Evolutionary conservation across 2,329 filamentous ascomycete genomes (phyloP).

Genomic region (Xylariales sp.): DNA sequence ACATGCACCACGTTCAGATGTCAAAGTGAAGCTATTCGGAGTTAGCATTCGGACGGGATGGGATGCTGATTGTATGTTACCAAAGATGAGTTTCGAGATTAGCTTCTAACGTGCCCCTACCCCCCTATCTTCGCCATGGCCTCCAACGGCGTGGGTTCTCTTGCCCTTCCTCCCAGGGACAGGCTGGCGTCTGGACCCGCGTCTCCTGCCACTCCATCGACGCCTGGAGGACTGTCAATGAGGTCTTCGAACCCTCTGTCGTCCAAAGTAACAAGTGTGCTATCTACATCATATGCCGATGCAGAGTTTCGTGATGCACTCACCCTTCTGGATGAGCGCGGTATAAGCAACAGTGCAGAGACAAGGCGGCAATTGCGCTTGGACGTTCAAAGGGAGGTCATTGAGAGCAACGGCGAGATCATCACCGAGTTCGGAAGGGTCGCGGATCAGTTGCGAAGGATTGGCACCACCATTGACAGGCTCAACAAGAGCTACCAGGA

Average conservation of each 20-base stretch:
- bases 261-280: constrained; percentile 75
- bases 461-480: constrained; percentile 71
- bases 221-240: constrained; percentile 24
- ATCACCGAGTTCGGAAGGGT: constrained; percentile 85
- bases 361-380: constrained; percentile 74
- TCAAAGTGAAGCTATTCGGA: too few relatives aligned
- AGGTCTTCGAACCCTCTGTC: constrained; percentile 63
- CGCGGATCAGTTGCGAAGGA: constrained; percentile 85
- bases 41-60: too few relatives aligned
- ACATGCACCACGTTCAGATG: too few relatives aligned
- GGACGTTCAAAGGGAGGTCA: constrained; percentile 85
- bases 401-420: constrained; percentile 86
- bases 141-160: constrained; percentile 21
- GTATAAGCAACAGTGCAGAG: constrained; percentile 69
- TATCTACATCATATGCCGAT: constrained; percentile 90
- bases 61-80: too few relatives aligned
- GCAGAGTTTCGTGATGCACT: constrained; percentile 85
- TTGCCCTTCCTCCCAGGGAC: constrained; percentile 23
- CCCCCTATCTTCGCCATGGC: constrained; percentile 28
- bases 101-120: too few relatives aligned
- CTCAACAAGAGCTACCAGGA: constrained; percentile 76
- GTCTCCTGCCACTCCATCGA: constrained; percentile 27
- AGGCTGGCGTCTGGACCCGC: constrained; percentile 20
- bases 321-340: constrained; percentile 67
- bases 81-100: too few relatives aligned